These are phyloP conservation scores for Bonia amplexicaulis DNA, from an alignment of 176 grass and related monocot genomes.

Conservation along the genomic window DNA sequence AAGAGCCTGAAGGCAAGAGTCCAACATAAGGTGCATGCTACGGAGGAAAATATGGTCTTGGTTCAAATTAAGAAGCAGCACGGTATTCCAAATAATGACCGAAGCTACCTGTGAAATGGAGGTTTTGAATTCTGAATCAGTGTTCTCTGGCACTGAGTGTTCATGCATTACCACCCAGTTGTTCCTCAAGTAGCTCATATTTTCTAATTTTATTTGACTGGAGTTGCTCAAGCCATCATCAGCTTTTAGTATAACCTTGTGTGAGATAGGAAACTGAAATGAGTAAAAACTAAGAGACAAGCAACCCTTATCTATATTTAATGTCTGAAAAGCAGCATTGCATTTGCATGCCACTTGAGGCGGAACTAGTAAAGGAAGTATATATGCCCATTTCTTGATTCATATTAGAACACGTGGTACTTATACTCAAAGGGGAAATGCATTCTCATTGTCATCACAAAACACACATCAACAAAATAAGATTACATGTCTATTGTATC, in stretches of 20 bases:
- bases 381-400: constrained; percentile 10
- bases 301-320: background rate
- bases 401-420: background rate
- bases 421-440: background rate
- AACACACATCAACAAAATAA: background rate
- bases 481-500: background rate
- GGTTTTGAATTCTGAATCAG: constrained; percentile 43
- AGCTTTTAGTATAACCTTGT: constrained; percentile 29
- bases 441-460: background rate
- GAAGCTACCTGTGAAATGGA: constrained; percentile 50
- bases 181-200: constrained; percentile 1
- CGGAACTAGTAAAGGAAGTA: background rate
- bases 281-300: constrained; percentile 7
- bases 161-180: constrained; percentile 17
- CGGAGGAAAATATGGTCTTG: background rate
- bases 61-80: background rate
- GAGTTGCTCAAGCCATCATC: constrained; percentile 19
- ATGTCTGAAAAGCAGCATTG: background rate
- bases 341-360: background rate
- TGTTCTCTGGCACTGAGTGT: constrained; percentile 11
- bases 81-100: constrained; percentile 4
- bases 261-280: constrained; percentile 14
- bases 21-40: constrained; percentile 1
- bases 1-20: constrained; percentile 43
- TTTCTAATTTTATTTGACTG: constrained; percentile 9